Percentiles rank a stretch among this genome's conserved stretches.
phyloP scores from a whole-genome alignment of 78 protist species.

The Guillardia theta region DNA sequence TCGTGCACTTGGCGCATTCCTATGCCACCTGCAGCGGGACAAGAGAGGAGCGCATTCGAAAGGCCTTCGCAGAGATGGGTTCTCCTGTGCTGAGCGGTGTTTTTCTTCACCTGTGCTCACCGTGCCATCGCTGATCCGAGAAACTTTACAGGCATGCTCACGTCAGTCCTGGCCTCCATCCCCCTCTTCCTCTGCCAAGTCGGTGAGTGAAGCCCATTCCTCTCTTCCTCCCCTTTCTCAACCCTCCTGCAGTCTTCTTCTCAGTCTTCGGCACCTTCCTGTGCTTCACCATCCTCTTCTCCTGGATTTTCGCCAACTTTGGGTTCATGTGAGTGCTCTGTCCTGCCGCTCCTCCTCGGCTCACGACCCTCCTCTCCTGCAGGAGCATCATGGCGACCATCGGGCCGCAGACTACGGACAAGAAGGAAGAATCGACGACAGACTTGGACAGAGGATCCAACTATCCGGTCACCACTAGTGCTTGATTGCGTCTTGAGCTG shows the following conservation, averaged over 20 bases:
- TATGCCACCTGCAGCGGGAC: background rate
- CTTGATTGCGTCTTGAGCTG: too few relatives aligned
- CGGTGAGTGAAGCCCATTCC: background rate
- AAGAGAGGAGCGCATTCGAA: background rate
- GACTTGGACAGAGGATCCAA: too few relatives aligned
- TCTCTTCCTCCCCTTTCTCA: background rate
- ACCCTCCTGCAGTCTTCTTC: background rate
- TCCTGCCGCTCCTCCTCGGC: too few relatives aligned
- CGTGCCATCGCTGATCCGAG: background rate
- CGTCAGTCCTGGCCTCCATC: constrained; percentile 12
- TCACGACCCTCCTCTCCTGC: too few relatives aligned
- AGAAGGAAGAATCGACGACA: too few relatives aligned
- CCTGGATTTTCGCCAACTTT: constrained; percentile 23
- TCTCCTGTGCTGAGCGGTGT: constrained; percentile 27
- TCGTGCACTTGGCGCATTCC: constrained; percentile 31
- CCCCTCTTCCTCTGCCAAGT: background rate
- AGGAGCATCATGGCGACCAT: too few relatives aligned
- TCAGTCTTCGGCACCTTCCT: constrained; percentile 33
- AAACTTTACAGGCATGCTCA: background rate
- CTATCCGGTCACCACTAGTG: too few relatives aligned
- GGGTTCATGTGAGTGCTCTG: too few relatives aligned
- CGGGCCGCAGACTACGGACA: too few relatives aligned
- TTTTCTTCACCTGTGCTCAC: background rate
- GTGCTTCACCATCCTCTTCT: constrained; percentile 12
- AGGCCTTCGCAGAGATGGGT: constrained; percentile 30